Evolutionary conservation across 2,329 filamentous ascomycete species (phyloP).

Genomic region (Raffaelea albimanens): DNA sequence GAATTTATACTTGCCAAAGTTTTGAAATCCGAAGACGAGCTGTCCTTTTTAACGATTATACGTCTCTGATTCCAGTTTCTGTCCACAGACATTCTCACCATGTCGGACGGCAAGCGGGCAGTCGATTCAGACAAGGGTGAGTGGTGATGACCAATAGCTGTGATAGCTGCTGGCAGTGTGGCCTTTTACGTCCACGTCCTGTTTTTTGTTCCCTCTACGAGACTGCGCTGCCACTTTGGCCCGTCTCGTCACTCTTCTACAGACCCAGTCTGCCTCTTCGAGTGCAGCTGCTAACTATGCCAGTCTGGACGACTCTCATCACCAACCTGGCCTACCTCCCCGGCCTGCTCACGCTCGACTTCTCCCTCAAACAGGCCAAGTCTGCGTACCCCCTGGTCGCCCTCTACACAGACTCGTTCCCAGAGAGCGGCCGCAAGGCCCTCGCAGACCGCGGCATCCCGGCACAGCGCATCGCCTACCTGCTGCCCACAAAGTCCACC

Average conservation of each 20-base stretch:
- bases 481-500: conserved; percentile 55
- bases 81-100: conserved; percentile 7
- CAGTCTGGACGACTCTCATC: conserved; percentile 78
- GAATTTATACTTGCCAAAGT: too few species aligned
- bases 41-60: too few species aligned
- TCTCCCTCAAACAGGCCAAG: conserved; percentile 56
- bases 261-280: too few species aligned
- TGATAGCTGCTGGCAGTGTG: too few species aligned
- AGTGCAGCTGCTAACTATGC: too few species aligned
- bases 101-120: conserved; percentile 23
- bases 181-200: too few species aligned
- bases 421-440: conserved; percentile 55
- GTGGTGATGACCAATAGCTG: background rate
- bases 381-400: conserved; percentile 72
- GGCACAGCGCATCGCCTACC: conserved; percentile 60
- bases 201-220: background rate
- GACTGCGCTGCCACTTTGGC: background rate
- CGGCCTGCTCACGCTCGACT: conserved; percentile 72
- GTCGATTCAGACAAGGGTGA: conserved; percentile 21
- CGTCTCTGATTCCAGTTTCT: too few species aligned
- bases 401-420: conserved; percentile 73
- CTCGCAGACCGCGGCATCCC: conserved; percentile 61
- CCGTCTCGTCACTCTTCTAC: too few species aligned
- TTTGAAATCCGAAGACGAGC: too few species aligned
- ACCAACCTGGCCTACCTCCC: conserved; percentile 76